phyloP scores from a whole-genome alignment of 2,329 filamentous ascomycete genomes.

The Aspergillus hiratsukae region DNA sequence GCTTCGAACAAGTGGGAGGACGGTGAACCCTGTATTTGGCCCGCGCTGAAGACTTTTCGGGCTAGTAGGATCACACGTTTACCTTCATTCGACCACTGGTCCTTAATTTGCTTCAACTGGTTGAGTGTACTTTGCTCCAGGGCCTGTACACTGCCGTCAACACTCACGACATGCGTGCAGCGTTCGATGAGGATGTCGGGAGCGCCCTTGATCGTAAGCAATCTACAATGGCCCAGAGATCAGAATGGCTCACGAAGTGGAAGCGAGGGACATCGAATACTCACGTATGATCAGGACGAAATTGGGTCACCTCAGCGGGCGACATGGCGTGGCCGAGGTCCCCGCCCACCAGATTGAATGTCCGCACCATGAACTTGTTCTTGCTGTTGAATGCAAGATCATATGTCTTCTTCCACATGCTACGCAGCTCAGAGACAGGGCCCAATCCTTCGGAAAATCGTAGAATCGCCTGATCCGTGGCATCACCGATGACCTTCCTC shows the following conservation, averaged over 20 bases:
- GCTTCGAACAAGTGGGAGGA: constrained; percentile 53
- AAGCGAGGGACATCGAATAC: background rate
- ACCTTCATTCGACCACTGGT: constrained; percentile 64
- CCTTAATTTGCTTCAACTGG: constrained; percentile 57
- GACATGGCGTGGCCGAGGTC: constrained; percentile 3
- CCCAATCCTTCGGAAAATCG: constrained; percentile 65
- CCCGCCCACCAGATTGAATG: constrained; percentile 43
- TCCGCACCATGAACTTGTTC: constrained; percentile 75
- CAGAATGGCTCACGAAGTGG: background rate
- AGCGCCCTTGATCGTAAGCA: constrained; percentile 74
- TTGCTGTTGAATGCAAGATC: constrained; percentile 75
- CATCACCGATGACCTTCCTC: constrained; percentile 67
- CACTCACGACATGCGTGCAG: constrained; percentile 55
- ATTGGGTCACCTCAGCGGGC: constrained; percentile 1
- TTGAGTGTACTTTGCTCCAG: constrained; percentile 46
- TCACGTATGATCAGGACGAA: constrained; percentile 3
- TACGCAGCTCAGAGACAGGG: constrained; percentile 56
- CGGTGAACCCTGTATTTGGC: constrained; percentile 36
- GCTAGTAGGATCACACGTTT: constrained; percentile 65
- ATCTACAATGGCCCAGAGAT: constrained; percentile 24
- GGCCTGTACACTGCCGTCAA: constrained; percentile 50
- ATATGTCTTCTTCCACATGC: constrained; percentile 62
- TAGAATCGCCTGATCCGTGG: constrained; percentile 70
- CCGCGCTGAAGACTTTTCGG: constrained; percentile 51
- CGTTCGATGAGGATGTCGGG: constrained; percentile 67